A percentile compares a stretch with the other conserved stretches of the same genome.
Conservation (phyloP, 2,329 filamentous ascomycete genomes). For the Metarhizium robertsii region DNA sequence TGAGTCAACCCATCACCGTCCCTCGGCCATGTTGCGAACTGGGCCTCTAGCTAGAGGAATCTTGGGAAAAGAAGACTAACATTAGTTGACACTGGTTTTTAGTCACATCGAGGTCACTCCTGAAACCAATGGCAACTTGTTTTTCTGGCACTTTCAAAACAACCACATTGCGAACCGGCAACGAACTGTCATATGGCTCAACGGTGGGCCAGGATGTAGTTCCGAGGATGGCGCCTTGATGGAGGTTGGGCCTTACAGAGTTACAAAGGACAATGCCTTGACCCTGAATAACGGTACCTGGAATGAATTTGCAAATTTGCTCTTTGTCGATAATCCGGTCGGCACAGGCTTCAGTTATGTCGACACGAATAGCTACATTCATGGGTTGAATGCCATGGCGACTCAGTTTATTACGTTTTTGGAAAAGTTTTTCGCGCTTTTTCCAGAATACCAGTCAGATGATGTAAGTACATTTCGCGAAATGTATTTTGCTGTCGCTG, state of each 20-base stretch:
- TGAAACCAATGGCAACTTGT: slow-evolving; percentile 82
- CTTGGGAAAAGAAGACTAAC: not conserved
- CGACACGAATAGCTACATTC: slow-evolving; percentile 77
- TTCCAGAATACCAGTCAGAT: slow-evolving; percentile 84
- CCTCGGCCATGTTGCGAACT: slow-evolving; percentile 7
- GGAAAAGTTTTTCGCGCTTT: slow-evolving; percentile 83
- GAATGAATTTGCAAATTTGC: slow-evolving; percentile 94
- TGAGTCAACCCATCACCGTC: slow-evolving; percentile 36
- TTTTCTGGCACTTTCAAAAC: slow-evolving; percentile 98
- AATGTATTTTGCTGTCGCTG: not conserved
- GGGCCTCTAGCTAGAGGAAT: not conserved
- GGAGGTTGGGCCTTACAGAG: slow-evolving; percentile 87
- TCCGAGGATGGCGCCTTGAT: slow-evolving; percentile 96
- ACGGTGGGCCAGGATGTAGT: slow-evolving; percentile 93
- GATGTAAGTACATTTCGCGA: slow-evolving; percentile 59
- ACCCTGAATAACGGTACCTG: slow-evolving; percentile 87
- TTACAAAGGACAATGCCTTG: slow-evolving; percentile 65
- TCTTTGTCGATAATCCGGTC: slow-evolving; percentile 96
- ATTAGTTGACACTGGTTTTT: slow-evolving; percentile 9
- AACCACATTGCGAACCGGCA: slow-evolving; percentile 87
- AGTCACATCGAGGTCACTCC: slow-evolving; percentile 88
- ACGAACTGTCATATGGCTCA: slow-evolving; percentile 91
- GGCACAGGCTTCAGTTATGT: slow-evolving; percentile 96
- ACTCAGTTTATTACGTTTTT: slow-evolving; percentile 79
- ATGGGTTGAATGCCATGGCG: slow-evolving; percentile 83